A percentile compares a stretch with the other conserved stretches of the same genome.
Evolutionary conservation across 148 eudicot species (phyloP).

Genomic region (Nepenthes mirabilis): DNA sequence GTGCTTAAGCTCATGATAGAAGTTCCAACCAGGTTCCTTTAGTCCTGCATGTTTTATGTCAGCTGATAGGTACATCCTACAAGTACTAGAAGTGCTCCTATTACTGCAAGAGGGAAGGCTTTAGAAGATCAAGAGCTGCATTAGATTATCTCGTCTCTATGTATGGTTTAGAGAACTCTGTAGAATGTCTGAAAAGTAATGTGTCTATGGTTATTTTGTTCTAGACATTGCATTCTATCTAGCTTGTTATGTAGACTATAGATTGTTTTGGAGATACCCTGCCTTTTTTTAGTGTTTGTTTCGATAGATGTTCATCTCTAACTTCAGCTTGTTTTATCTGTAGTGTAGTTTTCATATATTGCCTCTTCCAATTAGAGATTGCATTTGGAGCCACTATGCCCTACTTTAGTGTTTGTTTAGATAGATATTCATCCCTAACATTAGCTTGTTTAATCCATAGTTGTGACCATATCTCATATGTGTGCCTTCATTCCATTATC

Average conservation of each 20-base stretch:
- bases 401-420: too few relatives aligned
- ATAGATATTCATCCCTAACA: too few relatives aligned
- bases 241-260: background rate
- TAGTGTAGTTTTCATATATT: too few relatives aligned
- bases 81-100: conserved; percentile 26
- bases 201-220: background rate
- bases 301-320: too few relatives aligned
- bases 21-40: conserved; percentile 24
- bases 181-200: background rate
- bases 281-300: too few relatives aligned
- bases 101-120: conserved; percentile 11
- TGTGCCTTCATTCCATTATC: too few relatives aligned
- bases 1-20: conserved; percentile 36
- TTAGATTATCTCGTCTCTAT: background rate
- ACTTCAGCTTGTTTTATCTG: too few relatives aligned
- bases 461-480: too few relatives aligned
- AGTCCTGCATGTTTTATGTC: conserved; percentile 12
- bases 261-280: background rate
- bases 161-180: background rate
- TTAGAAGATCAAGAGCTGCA: conserved; percentile 20
- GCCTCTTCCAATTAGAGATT: background rate
- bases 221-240: background rate
- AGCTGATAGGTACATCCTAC: conserved; percentile 21
- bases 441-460: too few relatives aligned
- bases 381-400: background rate